Conservation (phyloP, 169 alveolate species). For the Cytauxzoon felis region DNA sequence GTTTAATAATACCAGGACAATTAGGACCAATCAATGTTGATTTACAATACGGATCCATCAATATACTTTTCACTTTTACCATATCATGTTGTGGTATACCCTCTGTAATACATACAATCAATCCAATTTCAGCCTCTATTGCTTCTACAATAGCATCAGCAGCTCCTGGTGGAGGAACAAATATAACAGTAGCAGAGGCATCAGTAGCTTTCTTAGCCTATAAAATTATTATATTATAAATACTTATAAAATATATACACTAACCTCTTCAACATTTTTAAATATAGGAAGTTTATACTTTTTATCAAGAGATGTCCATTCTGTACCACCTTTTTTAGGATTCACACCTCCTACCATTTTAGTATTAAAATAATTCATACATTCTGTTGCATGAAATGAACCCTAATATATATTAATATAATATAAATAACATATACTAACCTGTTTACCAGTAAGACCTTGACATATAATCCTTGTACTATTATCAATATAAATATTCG, state of each 20-base stretch:
- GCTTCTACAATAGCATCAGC: conserved; percentile 93
- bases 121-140: conserved; percentile 90
- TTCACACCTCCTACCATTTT: conserved; percentile 93
- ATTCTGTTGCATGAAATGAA: conserved; percentile 86
- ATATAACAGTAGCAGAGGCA: conserved; percentile 91
- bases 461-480: conserved; percentile 88
- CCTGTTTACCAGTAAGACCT: conserved; percentile 91
- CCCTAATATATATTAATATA: conserved; percentile 75
- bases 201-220: conserved; percentile 81
- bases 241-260: neutral
- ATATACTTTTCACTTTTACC: conserved; percentile 87
- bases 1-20: conserved; percentile 98
- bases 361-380: conserved; percentile 83
- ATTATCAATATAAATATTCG: conserved; percentile 84
- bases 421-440: conserved; percentile 34
- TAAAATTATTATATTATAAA: conserved; percentile 23
- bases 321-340: conserved; percentile 83
- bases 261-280: conserved; percentile 58
- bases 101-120: conserved; percentile 95
- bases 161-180: conserved; percentile 95
- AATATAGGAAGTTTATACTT: conserved; percentile 75
- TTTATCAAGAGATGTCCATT: conserved; percentile 72
- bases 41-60: conserved; percentile 76
- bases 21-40: conserved; percentile 95
- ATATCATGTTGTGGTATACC: conserved; percentile 97